Percentiles rank a stretch among this genome's conserved stretches.
Conservation (phyloP, 805 yeast genomes). For the Candida nemodendra region DNA sequence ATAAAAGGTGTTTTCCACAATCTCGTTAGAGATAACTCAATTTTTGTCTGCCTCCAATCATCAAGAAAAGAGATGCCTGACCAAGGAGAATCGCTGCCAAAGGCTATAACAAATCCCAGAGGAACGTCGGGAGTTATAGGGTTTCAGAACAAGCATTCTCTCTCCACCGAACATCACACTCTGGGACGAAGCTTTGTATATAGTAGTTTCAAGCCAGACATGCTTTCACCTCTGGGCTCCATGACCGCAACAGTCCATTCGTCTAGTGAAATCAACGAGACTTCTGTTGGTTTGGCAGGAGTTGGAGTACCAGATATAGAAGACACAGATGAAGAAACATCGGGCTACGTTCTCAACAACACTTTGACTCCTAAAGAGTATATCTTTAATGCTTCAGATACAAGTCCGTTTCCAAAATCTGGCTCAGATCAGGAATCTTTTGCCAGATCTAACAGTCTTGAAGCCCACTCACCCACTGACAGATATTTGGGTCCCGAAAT, state of each 20-base stretch:
- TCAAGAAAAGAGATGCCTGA: too few species aligned
- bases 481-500: background rate
- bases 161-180: slow-evolving; percentile 30
- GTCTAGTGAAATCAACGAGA: slow-evolving; percentile 51
- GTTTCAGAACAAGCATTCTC: slow-evolving; percentile 18
- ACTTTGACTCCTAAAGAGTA: background rate
- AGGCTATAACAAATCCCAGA: slow-evolving; percentile 20
- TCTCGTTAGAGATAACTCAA: too few species aligned
- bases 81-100: slow-evolving; percentile 23
- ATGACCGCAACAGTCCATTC: slow-evolving; percentile 47
- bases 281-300: slow-evolving; percentile 54
- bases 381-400: background rate
- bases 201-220: slow-evolving; percentile 32
- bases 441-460: background rate
- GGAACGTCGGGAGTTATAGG: too few species aligned
- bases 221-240: slow-evolving; percentile 13
- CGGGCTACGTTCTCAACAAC: background rate
- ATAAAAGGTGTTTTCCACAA: too few species aligned
- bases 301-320: slow-evolving; percentile 48
- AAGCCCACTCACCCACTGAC: background rate
- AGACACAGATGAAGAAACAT: slow-evolving; percentile 10
- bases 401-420: background rate
- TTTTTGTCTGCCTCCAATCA: too few species aligned
- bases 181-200: slow-evolving; percentile 41
- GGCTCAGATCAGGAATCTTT: background rate